Conservation (phyloP, 345 rosid genomes). For the Mangifera indica region DNA sequence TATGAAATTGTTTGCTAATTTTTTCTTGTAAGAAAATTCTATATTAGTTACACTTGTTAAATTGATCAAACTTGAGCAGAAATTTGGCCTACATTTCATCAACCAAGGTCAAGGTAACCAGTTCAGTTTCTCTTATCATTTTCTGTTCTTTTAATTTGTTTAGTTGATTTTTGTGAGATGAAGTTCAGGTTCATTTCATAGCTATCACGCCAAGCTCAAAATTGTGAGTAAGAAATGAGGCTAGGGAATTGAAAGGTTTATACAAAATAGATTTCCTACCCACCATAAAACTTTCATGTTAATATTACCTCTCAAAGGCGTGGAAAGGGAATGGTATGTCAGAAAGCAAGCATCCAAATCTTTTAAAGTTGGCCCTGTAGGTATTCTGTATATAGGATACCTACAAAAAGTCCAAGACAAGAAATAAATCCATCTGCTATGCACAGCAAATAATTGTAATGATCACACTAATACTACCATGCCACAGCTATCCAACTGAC, state of each 20-base stretch:
- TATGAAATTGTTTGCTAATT: neutral
- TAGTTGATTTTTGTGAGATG: neutral
- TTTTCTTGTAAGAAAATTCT: neutral
- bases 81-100: neutral
- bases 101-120: neutral
- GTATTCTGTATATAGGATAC: slow-evolving; percentile 44
- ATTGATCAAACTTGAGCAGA: neutral
- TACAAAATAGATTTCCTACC: neutral
- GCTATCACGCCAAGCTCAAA: neutral
- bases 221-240: neutral
- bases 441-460: neutral
- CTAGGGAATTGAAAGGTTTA: neutral
- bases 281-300: neutral
- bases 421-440: slow-evolving; percentile 13
- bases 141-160: neutral
- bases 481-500: slow-evolving; percentile 41
- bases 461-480: slow-evolving; percentile 30
- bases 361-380: slow-evolving; percentile 39
- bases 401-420: slow-evolving; percentile 21
- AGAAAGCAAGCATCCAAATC: slow-evolving; percentile 45
- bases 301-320: slow-evolving; percentile 31
- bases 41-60: neutral
- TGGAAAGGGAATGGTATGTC: slow-evolving; percentile 36
- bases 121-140: neutral
- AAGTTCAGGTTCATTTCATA: neutral